Conservation (phyloP, 768 basidiomycete species). For the Mycena sanguinolenta region DNA sequence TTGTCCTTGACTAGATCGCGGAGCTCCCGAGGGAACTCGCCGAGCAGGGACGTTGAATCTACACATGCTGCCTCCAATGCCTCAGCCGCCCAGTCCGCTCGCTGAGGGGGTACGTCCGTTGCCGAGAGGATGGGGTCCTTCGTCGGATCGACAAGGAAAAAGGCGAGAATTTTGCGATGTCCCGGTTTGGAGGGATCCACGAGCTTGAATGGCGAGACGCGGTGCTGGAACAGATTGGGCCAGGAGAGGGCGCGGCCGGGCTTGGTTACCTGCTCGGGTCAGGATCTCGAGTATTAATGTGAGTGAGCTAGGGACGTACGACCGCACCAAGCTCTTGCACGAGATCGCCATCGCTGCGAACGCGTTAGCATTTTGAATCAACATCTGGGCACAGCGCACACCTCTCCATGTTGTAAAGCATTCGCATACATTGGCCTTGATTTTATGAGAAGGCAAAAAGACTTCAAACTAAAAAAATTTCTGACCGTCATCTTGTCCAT, state of each 20-base stretch:
- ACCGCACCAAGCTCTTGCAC: neutral
- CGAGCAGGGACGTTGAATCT: neutral
- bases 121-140: neutral
- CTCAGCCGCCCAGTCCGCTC: constrained; percentile 42
- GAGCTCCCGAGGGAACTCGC: constrained; percentile 26
- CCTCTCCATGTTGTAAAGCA: neutral
- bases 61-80: constrained; percentile 28
- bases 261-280: neutral
- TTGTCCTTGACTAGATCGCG: constrained; percentile 21
- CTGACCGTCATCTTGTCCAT: neutral
- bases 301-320: constrained; percentile 45
- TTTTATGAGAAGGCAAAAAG: constrained; percentile 19
- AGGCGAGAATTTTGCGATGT: neutral
- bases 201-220: constrained; percentile 2
- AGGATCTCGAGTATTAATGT: neutral
- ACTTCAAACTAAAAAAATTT: too few relatives aligned
- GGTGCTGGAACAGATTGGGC: neutral
- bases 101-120: neutral
- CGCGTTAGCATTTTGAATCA: neutral
- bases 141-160: neutral
- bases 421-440: neutral
- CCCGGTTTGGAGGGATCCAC: neutral
- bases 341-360: too few relatives aligned
- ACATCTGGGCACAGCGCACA: neutral
- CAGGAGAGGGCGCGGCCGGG: neutral